Percentiles rank a stretch among this genome's conserved stretches.
phyloP scores from a whole-genome alignment of 2,329 filamentous ascomycete species.

The Fusarium secorum region DNA sequence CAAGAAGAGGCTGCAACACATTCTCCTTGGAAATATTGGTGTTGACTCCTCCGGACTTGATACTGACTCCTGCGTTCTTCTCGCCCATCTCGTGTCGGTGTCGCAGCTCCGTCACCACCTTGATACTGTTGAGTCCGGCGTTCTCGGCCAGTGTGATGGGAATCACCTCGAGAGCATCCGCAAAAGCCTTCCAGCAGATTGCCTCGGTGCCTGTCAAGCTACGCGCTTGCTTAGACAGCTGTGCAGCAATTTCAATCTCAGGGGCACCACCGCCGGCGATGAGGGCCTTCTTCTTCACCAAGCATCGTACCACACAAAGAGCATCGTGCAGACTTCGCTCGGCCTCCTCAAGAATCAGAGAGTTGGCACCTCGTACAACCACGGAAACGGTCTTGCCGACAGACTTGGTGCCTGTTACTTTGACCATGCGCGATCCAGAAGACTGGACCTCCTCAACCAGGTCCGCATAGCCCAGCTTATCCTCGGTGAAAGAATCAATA shows the following conservation, averaged over 20 bases:
- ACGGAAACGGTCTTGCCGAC: slow-evolving; percentile 91
- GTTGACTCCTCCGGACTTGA: slow-evolving; percentile 97
- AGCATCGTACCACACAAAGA: slow-evolving; percentile 93
- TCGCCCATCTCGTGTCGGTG: slow-evolving; percentile 95
- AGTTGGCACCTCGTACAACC: slow-evolving; percentile 93
- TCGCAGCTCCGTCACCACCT: slow-evolving; percentile 94
- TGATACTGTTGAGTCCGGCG: slow-evolving; percentile 96
- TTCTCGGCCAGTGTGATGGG: slow-evolving; percentile 98
- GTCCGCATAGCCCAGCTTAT: slow-evolving; percentile 94
- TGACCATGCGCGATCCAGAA: slow-evolving; percentile 89
- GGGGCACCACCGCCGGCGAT: slow-evolving; percentile 96
- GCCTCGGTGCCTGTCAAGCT: slow-evolving; percentile 89
- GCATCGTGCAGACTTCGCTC: slow-evolving; percentile 97
- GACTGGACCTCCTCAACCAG: slow-evolving; percentile 91
- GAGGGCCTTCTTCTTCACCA: slow-evolving; percentile 99
- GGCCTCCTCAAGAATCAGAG: slow-evolving; percentile 92
- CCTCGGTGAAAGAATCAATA: slow-evolving; percentile 97
- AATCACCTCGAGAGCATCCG: slow-evolving; percentile 95
- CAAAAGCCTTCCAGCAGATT: slow-evolving; percentile 99
- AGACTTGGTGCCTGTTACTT: slow-evolving; percentile 89
- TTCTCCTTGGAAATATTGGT: slow-evolving; percentile 97
- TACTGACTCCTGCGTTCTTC: slow-evolving; percentile 95
- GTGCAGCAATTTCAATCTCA: slow-evolving; percentile 93
- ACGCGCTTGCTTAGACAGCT: slow-evolving; percentile 82
- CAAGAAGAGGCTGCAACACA: slow-evolving; percentile 92